phyloP scores from a whole-genome alignment of 805 yeast genomes.

The Candida koratica region DNA sequence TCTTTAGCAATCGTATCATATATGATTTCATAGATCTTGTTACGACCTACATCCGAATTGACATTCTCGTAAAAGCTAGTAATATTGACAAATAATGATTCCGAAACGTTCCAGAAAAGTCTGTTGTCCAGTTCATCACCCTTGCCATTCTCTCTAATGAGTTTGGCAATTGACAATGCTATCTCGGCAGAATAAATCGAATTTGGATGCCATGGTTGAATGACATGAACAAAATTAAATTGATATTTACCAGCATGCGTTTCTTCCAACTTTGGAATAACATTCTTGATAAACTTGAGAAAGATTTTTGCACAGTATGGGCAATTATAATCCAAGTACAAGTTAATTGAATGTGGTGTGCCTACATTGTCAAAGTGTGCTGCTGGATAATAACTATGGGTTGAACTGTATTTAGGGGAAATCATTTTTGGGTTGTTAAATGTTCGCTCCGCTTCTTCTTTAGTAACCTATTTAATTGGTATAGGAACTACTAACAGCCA shows the following conservation, averaged over 20 bases:
- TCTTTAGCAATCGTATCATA: slow-evolving; percentile 37
- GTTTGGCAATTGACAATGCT: slow-evolving; percentile 63
- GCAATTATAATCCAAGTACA: slow-evolving; percentile 75
- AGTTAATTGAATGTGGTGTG: slow-evolving; percentile 48
- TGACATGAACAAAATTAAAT: slow-evolving; percentile 63
- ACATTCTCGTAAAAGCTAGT: slow-evolving; percentile 59
- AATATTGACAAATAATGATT: slow-evolving; percentile 53
- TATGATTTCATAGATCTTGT: slow-evolving; percentile 51
- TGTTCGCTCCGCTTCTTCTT: too few species aligned
- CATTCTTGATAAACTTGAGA: slow-evolving; percentile 47
- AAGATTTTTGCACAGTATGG: slow-evolving; percentile 68
- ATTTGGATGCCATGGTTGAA: slow-evolving; percentile 91
- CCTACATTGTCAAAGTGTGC: slow-evolving; percentile 7
- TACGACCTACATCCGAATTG: slow-evolving; percentile 50
- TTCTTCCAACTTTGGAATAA: slow-evolving; percentile 49
- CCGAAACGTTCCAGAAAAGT: slow-evolving; percentile 46
- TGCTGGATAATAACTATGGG: slow-evolving; percentile 29
- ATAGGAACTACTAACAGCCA: too few species aligned
- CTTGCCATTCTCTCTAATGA: slow-evolving; percentile 39
- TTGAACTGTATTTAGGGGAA: slow-evolving; percentile 38
- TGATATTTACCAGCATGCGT: slow-evolving; percentile 49
- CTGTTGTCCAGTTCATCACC: slow-evolving; percentile 8
- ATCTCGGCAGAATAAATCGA: slow-evolving; percentile 69
- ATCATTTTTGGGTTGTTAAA: too few species aligned
- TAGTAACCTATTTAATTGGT: too few species aligned